Evolutionary conservation across 768 basidiomycete genomes (phyloP).

Genomic region (Arthromyces matolae): DNA sequence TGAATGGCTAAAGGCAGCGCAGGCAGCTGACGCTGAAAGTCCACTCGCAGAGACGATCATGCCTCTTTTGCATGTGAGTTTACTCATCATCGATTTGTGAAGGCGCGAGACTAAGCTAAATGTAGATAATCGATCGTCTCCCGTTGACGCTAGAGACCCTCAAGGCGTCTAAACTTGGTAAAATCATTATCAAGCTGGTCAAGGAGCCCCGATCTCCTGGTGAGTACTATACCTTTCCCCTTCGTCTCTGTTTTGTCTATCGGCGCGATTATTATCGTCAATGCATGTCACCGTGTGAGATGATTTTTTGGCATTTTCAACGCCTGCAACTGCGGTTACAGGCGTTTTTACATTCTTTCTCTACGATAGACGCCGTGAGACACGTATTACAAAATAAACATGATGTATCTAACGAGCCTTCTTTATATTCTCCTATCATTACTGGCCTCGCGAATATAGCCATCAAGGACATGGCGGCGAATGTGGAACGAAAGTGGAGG

Average conservation of each 20-base stretch:
- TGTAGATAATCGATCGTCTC: conserved; percentile 78
- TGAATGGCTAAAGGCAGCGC: conserved; percentile 77
- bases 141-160: conserved; percentile 70
- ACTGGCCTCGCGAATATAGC: conserved; percentile 48
- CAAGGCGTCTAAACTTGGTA: conserved; percentile 72
- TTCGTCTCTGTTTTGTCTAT: conserved; percentile 8
- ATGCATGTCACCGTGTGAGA: conserved; percentile 16
- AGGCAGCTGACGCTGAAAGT: conserved; percentile 50
- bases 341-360: conserved; percentile 5
- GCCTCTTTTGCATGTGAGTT: conserved; percentile 82
- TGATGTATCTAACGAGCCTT: conserved; percentile 69
- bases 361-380: conserved; percentile 29
- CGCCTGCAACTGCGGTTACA: conserved; percentile 4
- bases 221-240: conserved; percentile 50
- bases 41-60: conserved; percentile 71
- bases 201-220: conserved; percentile 76
- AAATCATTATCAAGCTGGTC: conserved; percentile 69
- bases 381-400: conserved; percentile 44
- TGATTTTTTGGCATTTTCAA: conserved; percentile 10
- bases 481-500: conserved; percentile 83
- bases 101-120: neutral
- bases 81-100: neutral
- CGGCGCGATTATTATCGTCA: conserved; percentile 3
- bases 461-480: conserved; percentile 91
- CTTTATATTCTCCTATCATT: conserved; percentile 37